Base-by-base conservation (phyloP, 228 moss, liverwort and hornwort species). In the Sphagnum magellanicum region DNA sequence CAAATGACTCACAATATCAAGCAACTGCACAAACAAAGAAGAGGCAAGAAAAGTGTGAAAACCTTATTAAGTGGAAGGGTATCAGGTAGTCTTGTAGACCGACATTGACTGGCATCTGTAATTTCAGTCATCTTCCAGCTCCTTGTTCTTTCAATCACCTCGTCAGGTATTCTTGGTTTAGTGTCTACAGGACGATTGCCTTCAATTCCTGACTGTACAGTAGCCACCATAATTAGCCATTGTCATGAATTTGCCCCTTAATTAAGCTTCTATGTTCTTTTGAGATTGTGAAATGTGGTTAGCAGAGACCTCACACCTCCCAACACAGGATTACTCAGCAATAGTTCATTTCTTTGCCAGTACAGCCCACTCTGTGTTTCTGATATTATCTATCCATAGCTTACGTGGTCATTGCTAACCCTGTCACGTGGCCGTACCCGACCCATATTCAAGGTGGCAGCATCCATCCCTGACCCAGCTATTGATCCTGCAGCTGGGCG, bases 41-140 rank as follows among this genome's bases (percentile, higher is more conserved):
- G 32, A 32, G 32, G 32, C 32, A 32, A 32, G 32, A 32, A 32
- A 32, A 32, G 32, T 32, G 32, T 32, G 32, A 32, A 32, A 69
- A 92, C 94, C 94, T 95, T 90, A 81, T 90, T 92, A 52, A 90
- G 90, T 11, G 87, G 94, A 55, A 90, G 77, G 6, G 81, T 83
- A 48, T 95, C 94, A 11, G 85, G 87, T 48, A 92, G 78, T 78
- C 87, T 88, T 12, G 83, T 83, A 48, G 92, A 92, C 69, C 87
- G 84, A 68, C 94, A 95, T 74, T 92, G 94, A 67, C 70, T 88
- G 67, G 84, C 80, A 53, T 97, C 97, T 61, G 78, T 81, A 12
- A 97, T 87, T 80, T 97, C 97, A 63, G 93, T 88, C 63, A 97
- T 61, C 74, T 97, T 93, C 97, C 97, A 97, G 79, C 81, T 83